These are phyloP conservation scores for Dothistroma pini DNA, from an alignment of 2,329 filamentous ascomycete genomes.

Conservation along the genomic window DNA sequence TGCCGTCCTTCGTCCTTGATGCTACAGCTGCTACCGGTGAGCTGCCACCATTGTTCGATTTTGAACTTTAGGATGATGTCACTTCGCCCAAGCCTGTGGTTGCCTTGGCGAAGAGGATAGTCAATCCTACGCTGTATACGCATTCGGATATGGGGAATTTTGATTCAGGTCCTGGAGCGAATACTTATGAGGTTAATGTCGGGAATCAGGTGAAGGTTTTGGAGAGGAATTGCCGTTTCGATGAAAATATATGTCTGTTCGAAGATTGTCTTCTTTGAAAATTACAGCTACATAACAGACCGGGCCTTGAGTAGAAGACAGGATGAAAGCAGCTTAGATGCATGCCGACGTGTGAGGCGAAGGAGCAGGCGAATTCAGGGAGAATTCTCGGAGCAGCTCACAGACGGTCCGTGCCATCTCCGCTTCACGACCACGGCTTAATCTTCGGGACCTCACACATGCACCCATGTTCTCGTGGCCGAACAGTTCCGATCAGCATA, in stretches of 20 bases:
- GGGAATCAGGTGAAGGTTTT: neutral
- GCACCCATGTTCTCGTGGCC: no score
- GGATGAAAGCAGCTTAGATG: no score
- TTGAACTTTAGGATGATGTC: conserved; percentile 2
- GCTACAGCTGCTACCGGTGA: conserved; percentile 2
- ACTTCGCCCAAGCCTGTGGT: neutral
- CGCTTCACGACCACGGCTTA: neutral
- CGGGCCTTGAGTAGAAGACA: no score
- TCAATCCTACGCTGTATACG: neutral
- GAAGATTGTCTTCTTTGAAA: no score
- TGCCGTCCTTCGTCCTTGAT: conserved; percentile 7
- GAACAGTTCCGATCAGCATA: no score
- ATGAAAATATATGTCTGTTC: neutral
- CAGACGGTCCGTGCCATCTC: neutral
- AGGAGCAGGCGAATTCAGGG: neutral
- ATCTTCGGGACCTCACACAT: neutral
- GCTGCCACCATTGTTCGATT: conserved; percentile 3
- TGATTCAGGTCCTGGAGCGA: conserved; percentile 5
- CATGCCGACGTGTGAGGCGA: no score
- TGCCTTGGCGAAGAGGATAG: neutral
- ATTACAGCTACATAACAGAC: no score
- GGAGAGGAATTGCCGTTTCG: neutral
- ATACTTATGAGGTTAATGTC: conserved; percentile 7
- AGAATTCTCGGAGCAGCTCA: neutral
- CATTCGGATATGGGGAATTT: conserved; percentile 2